phyloP scores from a whole-genome alignment of 2,329 filamentous ascomycete species.

The Gaeumannomyces tritici region DNA sequence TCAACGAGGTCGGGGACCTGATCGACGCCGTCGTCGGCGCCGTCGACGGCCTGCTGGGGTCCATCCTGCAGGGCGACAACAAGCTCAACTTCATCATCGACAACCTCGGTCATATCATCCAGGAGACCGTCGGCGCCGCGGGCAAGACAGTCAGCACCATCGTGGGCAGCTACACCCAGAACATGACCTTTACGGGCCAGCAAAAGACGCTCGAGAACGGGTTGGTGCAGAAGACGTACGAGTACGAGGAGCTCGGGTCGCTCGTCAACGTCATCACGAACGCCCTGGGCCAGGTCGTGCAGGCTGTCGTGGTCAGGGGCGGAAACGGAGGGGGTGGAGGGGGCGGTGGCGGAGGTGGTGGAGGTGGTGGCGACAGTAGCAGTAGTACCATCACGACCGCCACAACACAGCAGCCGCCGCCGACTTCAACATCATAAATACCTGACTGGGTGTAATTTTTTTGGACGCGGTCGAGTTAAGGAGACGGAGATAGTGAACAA shows the following conservation, averaged over 20 bases:
- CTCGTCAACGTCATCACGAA: constrained; percentile 48
- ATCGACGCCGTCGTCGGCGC: constrained; percentile 44
- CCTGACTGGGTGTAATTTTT: neutral
- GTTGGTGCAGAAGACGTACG: constrained; percentile 39
- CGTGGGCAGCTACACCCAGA: constrained; percentile 46
- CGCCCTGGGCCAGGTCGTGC: constrained; percentile 42
- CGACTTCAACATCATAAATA: neutral
- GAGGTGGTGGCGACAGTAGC: constrained; percentile 6
- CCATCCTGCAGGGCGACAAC: constrained; percentile 44
- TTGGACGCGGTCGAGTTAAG: neutral
- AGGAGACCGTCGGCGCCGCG: constrained; percentile 40
- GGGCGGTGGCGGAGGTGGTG: constrained; percentile 4
- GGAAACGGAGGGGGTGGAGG: neutral
- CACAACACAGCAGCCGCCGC: constrained; percentile 1
- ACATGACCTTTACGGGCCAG: constrained; percentile 43
- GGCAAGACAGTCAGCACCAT: constrained; percentile 36
- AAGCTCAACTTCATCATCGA: constrained; percentile 47
- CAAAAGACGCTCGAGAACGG: constrained; percentile 23
- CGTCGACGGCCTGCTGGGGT: constrained; percentile 49
- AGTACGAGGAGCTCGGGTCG: constrained; percentile 36
- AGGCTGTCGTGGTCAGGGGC: constrained; percentile 27
- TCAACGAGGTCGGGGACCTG: constrained; percentile 42
- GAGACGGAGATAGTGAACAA: too few species aligned
- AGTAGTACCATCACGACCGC: constrained; percentile 1
- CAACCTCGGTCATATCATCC: constrained; percentile 54